Evolutionary conservation across 2,329 filamentous ascomycete genomes (phyloP).

Genomic region (Myriosclerotinia curreyana): DNA sequence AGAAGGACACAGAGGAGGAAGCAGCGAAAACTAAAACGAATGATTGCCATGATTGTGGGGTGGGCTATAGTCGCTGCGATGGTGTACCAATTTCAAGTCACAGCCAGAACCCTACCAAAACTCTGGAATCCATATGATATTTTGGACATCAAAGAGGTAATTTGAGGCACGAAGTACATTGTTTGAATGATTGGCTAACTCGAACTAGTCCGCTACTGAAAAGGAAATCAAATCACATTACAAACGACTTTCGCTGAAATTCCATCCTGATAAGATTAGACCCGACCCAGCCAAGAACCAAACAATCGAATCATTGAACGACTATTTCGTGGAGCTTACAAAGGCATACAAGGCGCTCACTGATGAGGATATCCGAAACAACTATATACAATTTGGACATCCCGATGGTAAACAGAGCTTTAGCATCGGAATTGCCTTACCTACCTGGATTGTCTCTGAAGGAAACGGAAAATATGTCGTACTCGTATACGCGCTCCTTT

Average conservation of each 20-base stretch:
- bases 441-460: conserved; percentile 86
- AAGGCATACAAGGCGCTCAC: conserved; percentile 98
- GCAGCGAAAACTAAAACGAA: conserved; percentile 84
- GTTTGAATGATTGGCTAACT: conserved; percentile 29
- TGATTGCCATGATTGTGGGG: conserved; percentile 69
- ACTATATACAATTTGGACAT: conserved; percentile 93
- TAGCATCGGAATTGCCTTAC: conserved; percentile 94
- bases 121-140: conserved; percentile 98
- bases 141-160: conserved; percentile 76
- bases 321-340: conserved; percentile 88
- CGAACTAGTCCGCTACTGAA: conserved; percentile 68
- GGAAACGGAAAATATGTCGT: conserved; percentile 95
- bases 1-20: conserved; percentile 85
- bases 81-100: conserved; percentile 84
- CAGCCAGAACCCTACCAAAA: conserved; percentile 67
- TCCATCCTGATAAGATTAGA: conserved; percentile 89
- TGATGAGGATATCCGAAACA: conserved; percentile 95
- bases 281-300: conserved; percentile 85
- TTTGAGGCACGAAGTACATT: neutral
- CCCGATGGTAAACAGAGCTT: conserved; percentile 98
- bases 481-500: conserved; percentile 79
- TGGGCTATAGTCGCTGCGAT: conserved; percentile 86
- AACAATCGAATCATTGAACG: conserved; percentile 78
- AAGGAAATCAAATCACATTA: conserved; percentile 92
- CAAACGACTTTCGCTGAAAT: conserved; percentile 78